Percentiles rank a stretch among this genome's conserved stretches.
These are phyloP conservation scores for Leccinum rimulosum DNA, from an alignment of 768 basidiomycete species.

Conservation along the genomic window DNA sequence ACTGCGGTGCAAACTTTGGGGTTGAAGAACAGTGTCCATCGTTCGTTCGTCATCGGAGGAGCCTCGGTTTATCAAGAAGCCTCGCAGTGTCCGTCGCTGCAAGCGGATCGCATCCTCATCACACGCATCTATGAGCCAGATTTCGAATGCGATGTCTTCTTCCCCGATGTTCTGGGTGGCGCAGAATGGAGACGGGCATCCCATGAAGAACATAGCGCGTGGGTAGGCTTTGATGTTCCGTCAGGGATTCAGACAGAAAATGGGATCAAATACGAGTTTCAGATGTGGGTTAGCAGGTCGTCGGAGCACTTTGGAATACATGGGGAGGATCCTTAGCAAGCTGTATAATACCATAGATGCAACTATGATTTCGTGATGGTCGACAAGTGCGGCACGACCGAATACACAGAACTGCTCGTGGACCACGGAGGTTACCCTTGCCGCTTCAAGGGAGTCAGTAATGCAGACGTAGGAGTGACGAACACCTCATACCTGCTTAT, in stretches of 20 bases:
- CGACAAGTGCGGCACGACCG: neutral
- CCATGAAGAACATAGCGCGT: conserved; percentile 64
- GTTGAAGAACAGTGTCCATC: conserved; percentile 38
- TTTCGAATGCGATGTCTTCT: conserved; percentile 86
- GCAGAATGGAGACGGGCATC: conserved; percentile 55
- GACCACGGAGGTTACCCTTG: conserved; percentile 48
- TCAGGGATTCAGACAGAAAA: conserved; percentile 78
- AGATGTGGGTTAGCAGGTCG: conserved; percentile 84
- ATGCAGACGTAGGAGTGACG: neutral
- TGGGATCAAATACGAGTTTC: conserved; percentile 83
- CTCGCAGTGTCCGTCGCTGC: conserved; percentile 42
- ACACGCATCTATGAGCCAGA: conserved; percentile 76
- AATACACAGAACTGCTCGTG: neutral
- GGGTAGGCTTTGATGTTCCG: conserved; percentile 80
- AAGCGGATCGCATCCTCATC: conserved; percentile 79
- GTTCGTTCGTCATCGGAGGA: conserved; percentile 90
- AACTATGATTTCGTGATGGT: neutral
- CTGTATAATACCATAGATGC: conserved; percentile 3
- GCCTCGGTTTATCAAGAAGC: conserved; percentile 76
- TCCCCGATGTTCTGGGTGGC: conserved; percentile 64
- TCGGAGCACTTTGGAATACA: conserved; percentile 10
- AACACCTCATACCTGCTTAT: conserved; percentile 76
- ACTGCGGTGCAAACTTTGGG: conserved; percentile 16
- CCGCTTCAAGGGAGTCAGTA: conserved; percentile 42
- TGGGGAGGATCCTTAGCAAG: neutral